Base-by-base conservation (phyloP, 1,284 basidiomycete genomes). In the Naganishia albida region DNA sequence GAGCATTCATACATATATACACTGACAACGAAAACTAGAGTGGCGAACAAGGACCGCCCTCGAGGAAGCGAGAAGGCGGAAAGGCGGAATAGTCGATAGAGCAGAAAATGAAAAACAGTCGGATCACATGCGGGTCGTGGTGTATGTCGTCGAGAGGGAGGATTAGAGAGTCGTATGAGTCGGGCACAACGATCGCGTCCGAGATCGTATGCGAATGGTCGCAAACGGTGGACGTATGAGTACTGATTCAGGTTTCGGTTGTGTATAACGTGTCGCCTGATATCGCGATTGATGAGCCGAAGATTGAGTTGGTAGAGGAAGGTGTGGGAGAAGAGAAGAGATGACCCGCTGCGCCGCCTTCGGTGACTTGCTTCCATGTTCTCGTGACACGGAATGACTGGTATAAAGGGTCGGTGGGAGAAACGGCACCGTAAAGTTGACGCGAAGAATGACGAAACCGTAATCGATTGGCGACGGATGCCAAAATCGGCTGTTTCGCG, bases 291-390 rank as follows among this genome's bases (percentile, higher is more conserved):
- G 18, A n/a, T 18, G 7, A 28, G 30, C 30, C 28, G 18, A 18
- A 34, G 30, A 6, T 7, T n/a, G 20, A 40, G 57, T 23, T 20
- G 4, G 34, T 13, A 6, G 38, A 40, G 8, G 57, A 34, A 23
- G 55, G 55, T 54, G 51, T 40, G 7, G 43, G 25, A 28, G 44
- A 39, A 34, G 38, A 40, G 38, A 40, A 26, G 20, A 20, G 46
- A 26, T 50, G 57, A 60, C 57, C 57, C 57, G 57, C 57, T 20
- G 46, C 44, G 57, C 57, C 57, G 57, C 57, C 57, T 60, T 60
- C 57, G 57, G 46, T 60, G 57, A 60, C 57, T 60, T 46, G 57
- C 57, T 60, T 60, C 49, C 57, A 60, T 60, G 57, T 49, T 50
- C 38, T 60, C 57, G 57, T 23, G 43, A 60, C 57, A 40, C 39